Conservation (phyloP, 345 rosid species). For the Acer campestre region DNA sequence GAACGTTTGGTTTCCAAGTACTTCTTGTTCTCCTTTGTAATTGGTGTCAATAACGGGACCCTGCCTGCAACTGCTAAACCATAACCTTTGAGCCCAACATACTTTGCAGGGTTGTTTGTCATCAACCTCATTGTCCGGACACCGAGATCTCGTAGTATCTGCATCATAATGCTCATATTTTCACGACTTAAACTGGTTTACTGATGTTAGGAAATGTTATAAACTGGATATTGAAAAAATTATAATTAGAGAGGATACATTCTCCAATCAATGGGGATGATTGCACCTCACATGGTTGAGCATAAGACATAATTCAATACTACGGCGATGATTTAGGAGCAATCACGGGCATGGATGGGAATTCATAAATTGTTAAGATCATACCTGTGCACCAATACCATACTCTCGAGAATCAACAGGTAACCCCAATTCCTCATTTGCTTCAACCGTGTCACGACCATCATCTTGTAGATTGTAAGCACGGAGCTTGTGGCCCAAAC, state of each 20-base stretch:
- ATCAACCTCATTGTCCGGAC: slow-evolving; percentile 65
- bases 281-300: neutral
- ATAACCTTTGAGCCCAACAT: slow-evolving; percentile 68
- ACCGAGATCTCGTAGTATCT: slow-evolving; percentile 68
- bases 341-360: neutral
- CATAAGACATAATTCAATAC: neutral
- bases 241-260: neutral
- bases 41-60: slow-evolving; percentile 50
- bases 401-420: slow-evolving; percentile 88
- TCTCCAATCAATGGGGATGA: neutral
- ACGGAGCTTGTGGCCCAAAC: slow-evolving; percentile 81
- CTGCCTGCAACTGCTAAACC: slow-evolving; percentile 62
- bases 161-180: slow-evolving; percentile 9
- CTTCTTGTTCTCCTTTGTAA: slow-evolving; percentile 53
- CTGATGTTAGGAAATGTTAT: neutral
- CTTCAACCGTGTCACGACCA: slow-evolving; percentile 67
- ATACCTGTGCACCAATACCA: slow-evolving; percentile 92
- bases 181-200: neutral
- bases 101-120: slow-evolving; percentile 79
- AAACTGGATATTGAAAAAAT: neutral
- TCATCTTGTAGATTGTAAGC: slow-evolving; percentile 71
- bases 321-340: neutral
- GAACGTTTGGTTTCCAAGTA: slow-evolving; percentile 52
- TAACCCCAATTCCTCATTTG: slow-evolving; percentile 62
- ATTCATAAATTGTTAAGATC: neutral